Conservation (phyloP, 257 asterid species). For the Solanum stenotomum region DNA sequence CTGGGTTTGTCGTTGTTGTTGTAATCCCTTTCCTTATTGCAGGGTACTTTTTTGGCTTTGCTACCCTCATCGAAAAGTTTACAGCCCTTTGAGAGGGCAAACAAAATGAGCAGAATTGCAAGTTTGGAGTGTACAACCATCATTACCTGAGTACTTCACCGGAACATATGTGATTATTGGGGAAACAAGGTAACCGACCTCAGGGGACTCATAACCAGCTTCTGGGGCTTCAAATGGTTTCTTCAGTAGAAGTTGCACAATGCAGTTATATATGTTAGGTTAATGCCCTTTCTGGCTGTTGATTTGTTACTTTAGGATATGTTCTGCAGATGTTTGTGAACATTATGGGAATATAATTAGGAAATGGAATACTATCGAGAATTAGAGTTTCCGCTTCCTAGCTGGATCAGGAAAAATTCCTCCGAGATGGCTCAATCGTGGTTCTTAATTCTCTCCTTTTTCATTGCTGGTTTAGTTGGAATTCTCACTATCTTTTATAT, state of each 20-base stretch:
- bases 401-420: slow-evolving; percentile 63
- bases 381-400: slow-evolving; percentile 44
- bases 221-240: background rate
- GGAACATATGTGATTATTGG: background rate
- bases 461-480: slow-evolving; percentile 69
- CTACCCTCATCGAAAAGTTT: background rate
- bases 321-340: slow-evolving; percentile 2
- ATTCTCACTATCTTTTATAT: slow-evolving; percentile 66
- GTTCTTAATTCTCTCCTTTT: slow-evolving; percentile 55
- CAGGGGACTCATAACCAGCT: background rate
- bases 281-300: background rate
- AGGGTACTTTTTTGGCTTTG: background rate
- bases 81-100: background rate
- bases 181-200: background rate
- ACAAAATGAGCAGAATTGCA: background rate
- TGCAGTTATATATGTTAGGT: background rate
- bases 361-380: slow-evolving; percentile 73
- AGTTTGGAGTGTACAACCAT: background rate
- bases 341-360: slow-evolving; percentile 14
- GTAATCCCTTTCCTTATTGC: background rate
- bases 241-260: background rate
- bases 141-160: background rate
- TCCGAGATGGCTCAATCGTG: slow-evolving; percentile 64
- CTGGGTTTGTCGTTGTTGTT: background rate
- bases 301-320: background rate